Conservation (phyloP, 2,329 filamentous ascomycete genomes). For the Ophiocordyceps australis region DNA sequence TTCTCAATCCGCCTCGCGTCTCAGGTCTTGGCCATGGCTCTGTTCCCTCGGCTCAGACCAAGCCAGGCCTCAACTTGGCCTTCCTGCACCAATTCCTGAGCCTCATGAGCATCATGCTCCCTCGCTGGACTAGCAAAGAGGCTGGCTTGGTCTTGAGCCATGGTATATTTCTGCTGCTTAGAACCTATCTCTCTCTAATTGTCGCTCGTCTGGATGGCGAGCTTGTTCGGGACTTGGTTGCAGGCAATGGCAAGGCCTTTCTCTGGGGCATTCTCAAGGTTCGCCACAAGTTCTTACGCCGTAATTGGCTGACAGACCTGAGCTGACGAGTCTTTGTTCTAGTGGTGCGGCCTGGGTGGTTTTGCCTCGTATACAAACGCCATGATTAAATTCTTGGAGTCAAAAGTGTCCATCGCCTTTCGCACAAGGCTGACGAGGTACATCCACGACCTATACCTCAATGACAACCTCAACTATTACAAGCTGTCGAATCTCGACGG, state of each 20-base stretch:
- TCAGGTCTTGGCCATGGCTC: conserved; percentile 57
- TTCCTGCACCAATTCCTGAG: conserved; percentile 96
- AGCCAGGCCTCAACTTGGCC: conserved; percentile 84
- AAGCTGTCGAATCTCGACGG: conserved; percentile 87
- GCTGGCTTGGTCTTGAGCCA: conserved; percentile 80
- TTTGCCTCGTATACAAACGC: conserved; percentile 95
- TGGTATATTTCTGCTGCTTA: conserved; percentile 70
- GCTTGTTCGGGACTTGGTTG: conserved; percentile 91
- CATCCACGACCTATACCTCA: conserved; percentile 92
- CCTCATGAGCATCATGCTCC: conserved; percentile 93
- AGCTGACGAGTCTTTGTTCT: not conserved
- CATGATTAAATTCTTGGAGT: conserved; percentile 97
- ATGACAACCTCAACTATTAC: conserved; percentile 90
- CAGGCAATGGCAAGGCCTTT: conserved; percentile 78
- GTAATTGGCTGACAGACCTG: not conserved
- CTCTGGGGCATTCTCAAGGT: conserved; percentile 73
- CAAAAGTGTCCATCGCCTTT: conserved; percentile 96
- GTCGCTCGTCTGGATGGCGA: conserved; percentile 89
- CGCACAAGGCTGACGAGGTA: conserved; percentile 86
- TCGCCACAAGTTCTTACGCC: conserved; percentile 4
- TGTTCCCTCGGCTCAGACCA: conserved; percentile 77
- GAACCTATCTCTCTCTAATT: conserved; percentile 86
- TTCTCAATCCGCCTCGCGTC: conserved; percentile 76
- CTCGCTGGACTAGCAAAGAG: conserved; percentile 89
- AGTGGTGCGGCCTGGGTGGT: conserved; percentile 85